Evolutionary conservation across 345 rosid genomes (phyloP), one percentile per base, ranked within the genome.

Genomic region (Syzygium aqueum): DNA sequence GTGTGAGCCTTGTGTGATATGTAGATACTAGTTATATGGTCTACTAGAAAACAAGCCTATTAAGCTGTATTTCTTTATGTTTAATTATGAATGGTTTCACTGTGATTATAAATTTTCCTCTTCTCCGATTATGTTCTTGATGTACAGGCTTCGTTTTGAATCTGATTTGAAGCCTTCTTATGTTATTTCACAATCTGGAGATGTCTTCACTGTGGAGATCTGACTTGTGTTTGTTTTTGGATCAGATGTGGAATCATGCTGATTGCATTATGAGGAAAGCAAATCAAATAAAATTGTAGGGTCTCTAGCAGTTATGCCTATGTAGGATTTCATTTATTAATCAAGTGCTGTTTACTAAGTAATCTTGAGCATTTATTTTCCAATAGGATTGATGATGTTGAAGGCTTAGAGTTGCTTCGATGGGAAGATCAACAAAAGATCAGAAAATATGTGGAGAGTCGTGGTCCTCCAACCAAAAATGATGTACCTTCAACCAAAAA

Each of bases 341-440:
- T 37, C 46, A 85, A 54, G 56, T 43, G 51, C 65, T 23, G 17
- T 59, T 87, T 37, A 53, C 85, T 83, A 53, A 89, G 33, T n/a
- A 27, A 52, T 30, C 33, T 85, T 19, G 84, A 28, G 49, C 43
- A 52, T 61, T 86, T 11, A 88, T 67, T 27, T 89, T 40, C 86
- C 86, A 73, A 37, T 90, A 97, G 99, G n/a, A 85, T 90, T 89
- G 97, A 96, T 91, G 99, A 97, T 91, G 96, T 97, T 87, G 98
- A 97, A 90, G 97, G 98, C 77, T 51, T 94, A 87, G 99, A 97
- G 89, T 90, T 94, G 30, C 96, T 97, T 87, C 95, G 99, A 46
- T 97, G 99, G 99, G 98, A 97, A 88, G 99, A 97, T 92, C 99
- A 97, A 88, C 95, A 97, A 88, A 96, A 91, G 86, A 91, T 97